These are phyloP conservation scores for Pythium periplocum DNA, from an alignment of 352 stramenopile genomes.

Conservation along the genomic window DNA sequence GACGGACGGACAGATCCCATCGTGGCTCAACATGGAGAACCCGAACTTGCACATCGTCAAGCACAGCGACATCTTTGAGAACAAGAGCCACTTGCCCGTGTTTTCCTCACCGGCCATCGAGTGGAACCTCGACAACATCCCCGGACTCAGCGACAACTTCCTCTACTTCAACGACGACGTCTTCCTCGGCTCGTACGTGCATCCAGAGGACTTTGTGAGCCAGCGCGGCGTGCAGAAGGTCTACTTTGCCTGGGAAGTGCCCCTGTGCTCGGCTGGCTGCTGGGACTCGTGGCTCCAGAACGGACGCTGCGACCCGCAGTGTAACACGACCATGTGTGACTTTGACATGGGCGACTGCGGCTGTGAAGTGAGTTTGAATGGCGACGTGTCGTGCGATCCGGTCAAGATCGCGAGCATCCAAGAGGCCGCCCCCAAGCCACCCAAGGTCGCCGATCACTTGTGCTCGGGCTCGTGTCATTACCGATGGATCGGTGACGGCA, in stretches of 20 bases:
- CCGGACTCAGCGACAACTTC: slow-evolving; percentile 88
- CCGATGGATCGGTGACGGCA: slow-evolving; percentile 74
- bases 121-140: slow-evolving; percentile 92
- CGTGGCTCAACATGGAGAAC: slow-evolving; percentile 88
- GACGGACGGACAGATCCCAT: slow-evolving; percentile 92
- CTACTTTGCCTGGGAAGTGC: slow-evolving; percentile 92
- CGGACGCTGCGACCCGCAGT: slow-evolving; percentile 83
- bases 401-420: slow-evolving; percentile 58
- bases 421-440: slow-evolving; percentile 39
- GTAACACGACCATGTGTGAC: slow-evolving; percentile 85
- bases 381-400: slow-evolving; percentile 41
- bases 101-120: slow-evolving; percentile 95
- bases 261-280: slow-evolving; percentile 82
- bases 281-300: slow-evolving; percentile 71
- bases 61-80: slow-evolving; percentile 89
- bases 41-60: slow-evolving; percentile 83
- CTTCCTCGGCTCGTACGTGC: slow-evolving; percentile 84
- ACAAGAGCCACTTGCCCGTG: slow-evolving; percentile 86
- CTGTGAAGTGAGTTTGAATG: slow-evolving; percentile 56
- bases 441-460: slow-evolving; percentile 46
- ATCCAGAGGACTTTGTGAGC: slow-evolving; percentile 91
- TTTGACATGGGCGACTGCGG: slow-evolving; percentile 94
- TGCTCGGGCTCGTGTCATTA: slow-evolving; percentile 74
- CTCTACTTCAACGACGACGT: slow-evolving; percentile 98
- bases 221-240: slow-evolving; percentile 84